Evolutionary conservation across 805 yeast genomes (phyloP).

Genomic region (Yamadazyma akitaensis): DNA sequence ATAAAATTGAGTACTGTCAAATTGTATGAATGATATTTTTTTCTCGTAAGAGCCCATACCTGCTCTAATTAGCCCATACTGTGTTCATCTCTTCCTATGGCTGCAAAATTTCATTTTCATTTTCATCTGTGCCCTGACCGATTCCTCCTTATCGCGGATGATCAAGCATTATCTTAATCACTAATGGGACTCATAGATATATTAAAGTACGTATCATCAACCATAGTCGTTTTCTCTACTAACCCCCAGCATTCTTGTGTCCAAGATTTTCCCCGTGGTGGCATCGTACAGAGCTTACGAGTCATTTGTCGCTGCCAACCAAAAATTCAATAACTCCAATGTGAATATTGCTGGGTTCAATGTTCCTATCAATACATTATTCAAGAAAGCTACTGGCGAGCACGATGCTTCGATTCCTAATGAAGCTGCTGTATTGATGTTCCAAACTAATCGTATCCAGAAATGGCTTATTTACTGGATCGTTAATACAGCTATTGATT

Average conservation of each 20-base stretch:
- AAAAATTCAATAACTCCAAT: slow-evolving; percentile 23
- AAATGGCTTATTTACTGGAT: slow-evolving; percentile 62
- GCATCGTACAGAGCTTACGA: slow-evolving; percentile 61
- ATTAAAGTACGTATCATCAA: slow-evolving; percentile 1
- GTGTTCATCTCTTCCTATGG: neutral
- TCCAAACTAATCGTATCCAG: slow-evolving; percentile 21
- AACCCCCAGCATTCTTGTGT: slow-evolving; percentile 1
- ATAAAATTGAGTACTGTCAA: no score
- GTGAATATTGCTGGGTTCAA: slow-evolving; percentile 37
- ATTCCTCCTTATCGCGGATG: slow-evolving; percentile 1
- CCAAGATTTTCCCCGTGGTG: slow-evolving; percentile 47
- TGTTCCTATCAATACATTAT: slow-evolving; percentile 36
- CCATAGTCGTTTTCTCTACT: neutral
- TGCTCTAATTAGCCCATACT: no score
- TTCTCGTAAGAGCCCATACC: no score
- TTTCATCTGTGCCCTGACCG: neutral
- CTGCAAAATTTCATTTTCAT: neutral
- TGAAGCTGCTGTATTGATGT: slow-evolving; percentile 11
- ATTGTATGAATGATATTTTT: no score
- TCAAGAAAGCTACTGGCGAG: slow-evolving; percentile 27
- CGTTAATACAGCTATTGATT: slow-evolving; percentile 43
- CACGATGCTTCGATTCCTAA: slow-evolving; percentile 4
- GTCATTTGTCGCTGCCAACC: slow-evolving; percentile 30
- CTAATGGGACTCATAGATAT: neutral
- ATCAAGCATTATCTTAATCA: neutral